Conservation (phyloP, 2,329 filamentous ascomycete genomes). For the Xylariales sp. region DNA sequence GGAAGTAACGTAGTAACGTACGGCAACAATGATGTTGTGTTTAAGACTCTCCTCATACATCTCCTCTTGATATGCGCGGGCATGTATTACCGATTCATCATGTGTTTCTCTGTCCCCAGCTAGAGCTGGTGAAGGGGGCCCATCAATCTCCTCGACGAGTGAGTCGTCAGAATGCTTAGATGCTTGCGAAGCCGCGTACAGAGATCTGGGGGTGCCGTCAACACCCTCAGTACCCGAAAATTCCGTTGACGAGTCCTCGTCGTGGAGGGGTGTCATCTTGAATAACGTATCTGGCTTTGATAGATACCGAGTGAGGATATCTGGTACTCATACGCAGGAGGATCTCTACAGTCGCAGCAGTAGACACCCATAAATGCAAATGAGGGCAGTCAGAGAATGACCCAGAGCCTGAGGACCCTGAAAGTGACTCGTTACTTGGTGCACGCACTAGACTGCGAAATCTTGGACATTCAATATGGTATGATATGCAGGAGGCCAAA, state of each 20-base stretch:
- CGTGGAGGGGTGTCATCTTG: too few species aligned
- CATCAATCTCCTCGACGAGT: background rate
- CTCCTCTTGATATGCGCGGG: constrained; percentile 67
- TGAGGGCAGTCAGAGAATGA: too few species aligned
- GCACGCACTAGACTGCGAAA: too few species aligned
- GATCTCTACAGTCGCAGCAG: too few species aligned
- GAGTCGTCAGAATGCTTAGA: background rate
- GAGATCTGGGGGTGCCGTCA: background rate
- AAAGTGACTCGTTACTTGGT: too few species aligned
- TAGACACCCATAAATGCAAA: too few species aligned
- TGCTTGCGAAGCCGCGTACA: background rate
- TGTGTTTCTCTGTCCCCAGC: background rate
- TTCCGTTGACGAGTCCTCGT: background rate
- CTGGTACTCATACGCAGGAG: too few species aligned
- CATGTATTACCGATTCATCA: constrained; percentile 27
- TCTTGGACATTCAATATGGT: too few species aligned
- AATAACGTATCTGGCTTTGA: too few species aligned
- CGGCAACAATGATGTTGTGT: constrained; percentile 67
- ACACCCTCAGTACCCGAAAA: background rate
- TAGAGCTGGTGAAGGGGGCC: background rate
- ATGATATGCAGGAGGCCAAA: too few species aligned
- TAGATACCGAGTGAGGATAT: too few species aligned
- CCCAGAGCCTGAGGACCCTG: too few species aligned
- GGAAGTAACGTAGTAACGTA: constrained; percentile 32
- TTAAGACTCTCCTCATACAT: constrained; percentile 68